Conservation (phyloP, 306 rosid genomes). For the Cajanus cajan region DNA sequence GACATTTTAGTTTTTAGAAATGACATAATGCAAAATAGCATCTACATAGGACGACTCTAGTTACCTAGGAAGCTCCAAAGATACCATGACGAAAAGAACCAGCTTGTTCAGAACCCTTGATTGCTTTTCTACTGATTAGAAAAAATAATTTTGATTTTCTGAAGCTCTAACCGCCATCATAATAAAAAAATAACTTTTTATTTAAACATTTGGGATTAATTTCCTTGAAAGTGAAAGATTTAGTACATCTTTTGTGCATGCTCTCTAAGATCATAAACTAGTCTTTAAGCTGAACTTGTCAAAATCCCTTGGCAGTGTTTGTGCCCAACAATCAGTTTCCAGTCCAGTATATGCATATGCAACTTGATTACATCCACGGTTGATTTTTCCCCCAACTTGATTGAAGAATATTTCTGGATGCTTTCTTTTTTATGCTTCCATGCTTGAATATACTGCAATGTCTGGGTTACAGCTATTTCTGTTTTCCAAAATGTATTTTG, state of each 20-base stretch:
- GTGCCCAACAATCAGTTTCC: conserved; percentile 19
- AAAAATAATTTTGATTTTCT: neutral
- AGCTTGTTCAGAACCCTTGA: neutral
- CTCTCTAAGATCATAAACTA: neutral
- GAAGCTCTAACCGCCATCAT: neutral
- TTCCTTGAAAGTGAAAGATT: neutral
- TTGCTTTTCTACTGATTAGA: neutral
- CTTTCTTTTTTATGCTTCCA: conserved; percentile 19
- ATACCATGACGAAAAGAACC: neutral
- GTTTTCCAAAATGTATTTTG: conserved; percentile 11
- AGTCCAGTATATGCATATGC: conserved; percentile 23
- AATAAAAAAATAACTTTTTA: neutral
- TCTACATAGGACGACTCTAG: neutral
- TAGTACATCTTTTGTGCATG: neutral
- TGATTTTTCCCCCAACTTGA: conserved; percentile 17
- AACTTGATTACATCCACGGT: conserved; percentile 27
- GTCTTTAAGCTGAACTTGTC: neutral
- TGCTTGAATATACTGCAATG: conserved; percentile 13
- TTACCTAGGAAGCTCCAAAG: neutral
- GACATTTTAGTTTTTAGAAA: neutral
- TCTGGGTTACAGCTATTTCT: conserved; percentile 10
- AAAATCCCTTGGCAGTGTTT: conserved; percentile 1
- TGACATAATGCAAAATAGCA: neutral
- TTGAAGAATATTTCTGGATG: conserved; percentile 18
- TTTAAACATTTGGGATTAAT: neutral